phyloP scores from a whole-genome alignment of 805 yeast species.

The Wickerhamiella sorbophila region DNA sequence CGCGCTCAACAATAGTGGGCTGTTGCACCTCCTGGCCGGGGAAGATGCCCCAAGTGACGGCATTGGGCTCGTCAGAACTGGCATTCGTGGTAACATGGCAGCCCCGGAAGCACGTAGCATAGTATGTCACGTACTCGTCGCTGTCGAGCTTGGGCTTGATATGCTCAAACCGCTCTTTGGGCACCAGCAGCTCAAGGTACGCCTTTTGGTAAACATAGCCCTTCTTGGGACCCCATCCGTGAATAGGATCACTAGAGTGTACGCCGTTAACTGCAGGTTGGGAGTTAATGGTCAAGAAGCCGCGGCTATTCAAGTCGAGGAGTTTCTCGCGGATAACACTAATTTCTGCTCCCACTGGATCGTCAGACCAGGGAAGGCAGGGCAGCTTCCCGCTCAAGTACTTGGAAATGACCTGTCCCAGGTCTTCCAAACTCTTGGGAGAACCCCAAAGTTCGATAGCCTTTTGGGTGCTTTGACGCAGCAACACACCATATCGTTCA shows the following conservation, averaged over 20 bases:
- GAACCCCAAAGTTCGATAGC: slow-evolving; percentile 81
- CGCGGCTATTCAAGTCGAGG: slow-evolving; percentile 46
- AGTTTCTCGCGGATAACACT: slow-evolving; percentile 44
- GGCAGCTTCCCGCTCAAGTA: slow-evolving; percentile 58
- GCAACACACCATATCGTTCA: slow-evolving; percentile 64
- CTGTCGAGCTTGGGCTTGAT: slow-evolving; percentile 35
- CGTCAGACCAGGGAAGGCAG: slow-evolving; percentile 89
- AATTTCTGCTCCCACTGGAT: slow-evolving; percentile 70
- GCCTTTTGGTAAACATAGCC: slow-evolving; percentile 94
- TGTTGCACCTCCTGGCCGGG: slow-evolving; percentile 91
- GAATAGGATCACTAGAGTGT: slow-evolving; percentile 49
- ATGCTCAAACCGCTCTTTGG: slow-evolving; percentile 35
- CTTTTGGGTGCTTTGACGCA: slow-evolving; percentile 61
- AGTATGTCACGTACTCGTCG: slow-evolving; percentile 51
- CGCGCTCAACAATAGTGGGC: slow-evolving; percentile 89
- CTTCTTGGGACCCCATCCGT: slow-evolving; percentile 92
- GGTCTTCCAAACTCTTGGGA: slow-evolving; percentile 47
- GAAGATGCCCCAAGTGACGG: slow-evolving; percentile 97
- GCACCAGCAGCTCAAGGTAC: slow-evolving; percentile 73
- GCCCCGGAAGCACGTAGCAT: slow-evolving; percentile 40
- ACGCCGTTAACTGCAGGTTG: slow-evolving; percentile 86
- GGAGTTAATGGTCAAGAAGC: slow-evolving; percentile 74
- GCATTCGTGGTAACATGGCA: slow-evolving; percentile 53
- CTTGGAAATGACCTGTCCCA: slow-evolving; percentile 47
- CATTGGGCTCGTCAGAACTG: slow-evolving; percentile 65